Conservation (phyloP, 805 yeast species). For the Ogataea thermomethanolica region DNA sequence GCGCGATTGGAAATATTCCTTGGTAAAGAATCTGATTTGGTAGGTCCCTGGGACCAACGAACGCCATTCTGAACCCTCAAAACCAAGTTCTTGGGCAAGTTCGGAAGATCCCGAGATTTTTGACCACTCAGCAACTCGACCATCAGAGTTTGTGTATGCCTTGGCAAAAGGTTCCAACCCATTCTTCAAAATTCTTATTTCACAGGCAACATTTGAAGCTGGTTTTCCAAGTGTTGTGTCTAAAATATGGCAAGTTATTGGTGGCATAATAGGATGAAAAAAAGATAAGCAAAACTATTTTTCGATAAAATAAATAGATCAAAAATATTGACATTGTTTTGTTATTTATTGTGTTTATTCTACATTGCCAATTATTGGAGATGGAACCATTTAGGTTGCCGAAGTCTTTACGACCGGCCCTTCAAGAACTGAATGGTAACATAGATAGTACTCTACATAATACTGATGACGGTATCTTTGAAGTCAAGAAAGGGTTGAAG, state of each 20-base stretch:
- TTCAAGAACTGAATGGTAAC: neutral
- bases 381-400: too few species aligned
- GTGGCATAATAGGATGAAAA: conserved; percentile 29
- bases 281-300: neutral
- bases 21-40: conserved; percentile 74
- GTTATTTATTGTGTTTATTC: neutral
- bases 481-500: conserved; percentile 23
- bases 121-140: conserved; percentile 70
- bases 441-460: conserved; percentile 18
- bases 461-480: conserved; percentile 24
- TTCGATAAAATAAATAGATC: neutral
- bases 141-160: conserved; percentile 74
- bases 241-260: conserved; percentile 85
- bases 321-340: neutral
- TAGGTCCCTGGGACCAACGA: conserved; percentile 59
- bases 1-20: conserved; percentile 51
- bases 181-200: conserved; percentile 40
- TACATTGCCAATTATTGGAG: too few species aligned
- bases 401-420: too few species aligned
- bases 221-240: conserved; percentile 86
- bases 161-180: conserved; percentile 50
- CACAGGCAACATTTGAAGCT: conserved; percentile 71
- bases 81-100: conserved; percentile 8
- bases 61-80: conserved; percentile 37
- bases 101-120: too few species aligned